A percentile compares a stretch with the other conserved stretches of the same genome.
These are phyloP conservation scores for Aureoboletus auriporus DNA, from an alignment of 768 basidiomycete genomes.

Conservation along the genomic window DNA sequence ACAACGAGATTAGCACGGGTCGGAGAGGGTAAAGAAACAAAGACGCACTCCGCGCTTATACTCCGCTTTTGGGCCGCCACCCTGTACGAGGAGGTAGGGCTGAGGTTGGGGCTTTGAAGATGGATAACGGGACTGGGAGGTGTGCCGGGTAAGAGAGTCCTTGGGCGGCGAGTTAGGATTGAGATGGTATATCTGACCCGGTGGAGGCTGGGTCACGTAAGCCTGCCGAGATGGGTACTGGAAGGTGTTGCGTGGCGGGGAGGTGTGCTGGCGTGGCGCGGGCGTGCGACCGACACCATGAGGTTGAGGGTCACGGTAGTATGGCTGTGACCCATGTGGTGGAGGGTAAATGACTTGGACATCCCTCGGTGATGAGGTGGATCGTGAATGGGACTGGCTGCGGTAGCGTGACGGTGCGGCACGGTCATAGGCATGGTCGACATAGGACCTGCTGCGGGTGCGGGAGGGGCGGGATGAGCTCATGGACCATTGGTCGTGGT, in stretches of 20 bases:
- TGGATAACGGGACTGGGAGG: conserved; percentile 21
- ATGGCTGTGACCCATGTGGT: conserved; percentile 3
- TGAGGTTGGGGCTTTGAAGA: conserved; percentile 21
- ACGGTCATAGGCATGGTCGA: conserved; percentile 20
- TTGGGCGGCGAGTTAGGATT: conserved; percentile 13
- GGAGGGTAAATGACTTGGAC: conserved; percentile 14
- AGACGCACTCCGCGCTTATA: conserved; percentile 30
- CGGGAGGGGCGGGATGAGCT: conserved; percentile 22
- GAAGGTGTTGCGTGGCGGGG: conserved; percentile 14
- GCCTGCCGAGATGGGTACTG: conserved; percentile 18
- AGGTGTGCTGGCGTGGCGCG: conserved; percentile 15
- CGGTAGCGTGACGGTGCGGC: conserved; percentile 16
- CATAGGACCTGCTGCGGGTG: conserved; percentile 20
- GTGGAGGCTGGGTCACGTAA: conserved; percentile 25
- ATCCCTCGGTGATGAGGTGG: conserved; percentile 12
- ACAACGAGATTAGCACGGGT: conserved; percentile 12
- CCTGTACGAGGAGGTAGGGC: conserved; percentile 22
- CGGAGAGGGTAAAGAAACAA: conserved; percentile 9
- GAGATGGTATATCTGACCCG: conserved; percentile 24
- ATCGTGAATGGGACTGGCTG: conserved; percentile 23
- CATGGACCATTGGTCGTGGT: conserved; percentile 18
- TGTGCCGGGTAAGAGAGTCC: conserved; percentile 14
- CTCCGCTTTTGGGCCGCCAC: conserved; percentile 28
- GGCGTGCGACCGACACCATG: conserved; percentile 11
- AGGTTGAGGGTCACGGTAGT: conserved; percentile 16